Base-by-base conservation (phyloP, 2,329 filamentous ascomycete species). In the Fusarium miscanthi region DNA sequence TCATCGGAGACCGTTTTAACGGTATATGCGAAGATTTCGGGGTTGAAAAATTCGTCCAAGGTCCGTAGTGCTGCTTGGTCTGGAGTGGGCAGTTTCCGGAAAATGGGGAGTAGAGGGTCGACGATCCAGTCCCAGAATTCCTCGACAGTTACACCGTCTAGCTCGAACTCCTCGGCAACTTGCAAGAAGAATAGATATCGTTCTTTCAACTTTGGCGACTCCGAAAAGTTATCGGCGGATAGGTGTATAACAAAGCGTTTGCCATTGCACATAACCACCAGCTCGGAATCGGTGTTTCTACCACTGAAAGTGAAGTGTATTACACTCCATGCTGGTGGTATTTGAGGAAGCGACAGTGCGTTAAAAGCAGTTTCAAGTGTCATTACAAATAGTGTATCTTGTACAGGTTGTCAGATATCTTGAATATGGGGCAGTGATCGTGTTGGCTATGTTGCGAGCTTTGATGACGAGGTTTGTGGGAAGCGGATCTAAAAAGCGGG, bases 61-160 rank as follows among this genome's bases (percentile, higher is more conserved):
- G 30, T 49, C 11, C 0, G n/a, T 0, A 1, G 4, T 7, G 3
- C n/a, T 2, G 0, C 30, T 0, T 13, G 5, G 11, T 49, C 46
- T 14, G 8, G 30, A 33, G 30, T 14, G 2, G 16, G 8, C 16
- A 33, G 8, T 14, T 10, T n/a, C 8, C 1, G 2, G 11, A 33
- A 49, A 14, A 49, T 33, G 0, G 30, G 46, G 5, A 33, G 16
- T 0, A 49, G 8, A 33, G 46, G 30, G 2, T 8, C 8, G 6
- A 49, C 30, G 1, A 23, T 33, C 46, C 16, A 49, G 14, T 49
- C 46, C 46, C n/a, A 49, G 5, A 49, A 49, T 5, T 23, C 46
- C 30, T 51, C 30, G 33, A 35, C 33, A 35, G 14, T 16, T 8
- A 35, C 30, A 33, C 4, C 21, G 7, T 49, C 30, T 7, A 49